These are phyloP conservation scores for Tolypocladium album DNA, from an alignment of 2,329 filamentous ascomycete genomes.

Conservation along the genomic window DNA sequence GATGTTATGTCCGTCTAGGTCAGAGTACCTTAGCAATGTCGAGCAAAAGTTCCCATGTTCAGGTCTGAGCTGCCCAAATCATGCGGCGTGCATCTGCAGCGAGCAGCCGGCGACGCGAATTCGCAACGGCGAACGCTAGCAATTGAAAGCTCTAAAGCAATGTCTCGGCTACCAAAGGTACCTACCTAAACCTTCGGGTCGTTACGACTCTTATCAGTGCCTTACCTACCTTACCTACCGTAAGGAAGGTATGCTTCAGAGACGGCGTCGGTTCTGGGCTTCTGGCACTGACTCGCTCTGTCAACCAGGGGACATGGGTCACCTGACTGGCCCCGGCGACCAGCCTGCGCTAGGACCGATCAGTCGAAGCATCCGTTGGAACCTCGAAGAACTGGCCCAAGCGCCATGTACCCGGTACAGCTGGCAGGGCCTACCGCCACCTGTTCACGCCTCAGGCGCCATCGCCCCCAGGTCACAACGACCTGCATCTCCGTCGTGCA, in stretches of 20 bases:
- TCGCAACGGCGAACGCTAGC: too few species aligned
- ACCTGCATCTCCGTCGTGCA: background rate
- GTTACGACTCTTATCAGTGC: too few species aligned
- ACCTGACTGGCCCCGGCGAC: background rate
- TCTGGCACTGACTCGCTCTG: background rate
- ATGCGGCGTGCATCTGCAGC: background rate
- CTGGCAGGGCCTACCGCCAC: background rate
- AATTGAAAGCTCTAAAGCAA: too few species aligned
- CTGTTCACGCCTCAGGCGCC: background rate
- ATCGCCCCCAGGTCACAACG: background rate
- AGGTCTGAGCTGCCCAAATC: background rate
- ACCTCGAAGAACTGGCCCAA: background rate
- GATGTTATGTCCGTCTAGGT: background rate
- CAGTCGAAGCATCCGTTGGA: background rate
- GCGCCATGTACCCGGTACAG: background rate
- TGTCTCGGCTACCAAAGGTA: background rate
- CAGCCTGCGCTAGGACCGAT: background rate
- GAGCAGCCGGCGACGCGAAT: too few species aligned
- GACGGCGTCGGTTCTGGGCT: background rate
- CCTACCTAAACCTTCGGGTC: too few species aligned
- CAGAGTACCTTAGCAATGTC: background rate
- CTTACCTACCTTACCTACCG: too few species aligned
- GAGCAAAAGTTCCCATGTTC: background rate
- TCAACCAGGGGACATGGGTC: background rate
- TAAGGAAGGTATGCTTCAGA: too few species aligned